Evolutionary conservation across 2,329 filamentous ascomycete species (phyloP).

Genomic region (Sarocladium strictum): DNA sequence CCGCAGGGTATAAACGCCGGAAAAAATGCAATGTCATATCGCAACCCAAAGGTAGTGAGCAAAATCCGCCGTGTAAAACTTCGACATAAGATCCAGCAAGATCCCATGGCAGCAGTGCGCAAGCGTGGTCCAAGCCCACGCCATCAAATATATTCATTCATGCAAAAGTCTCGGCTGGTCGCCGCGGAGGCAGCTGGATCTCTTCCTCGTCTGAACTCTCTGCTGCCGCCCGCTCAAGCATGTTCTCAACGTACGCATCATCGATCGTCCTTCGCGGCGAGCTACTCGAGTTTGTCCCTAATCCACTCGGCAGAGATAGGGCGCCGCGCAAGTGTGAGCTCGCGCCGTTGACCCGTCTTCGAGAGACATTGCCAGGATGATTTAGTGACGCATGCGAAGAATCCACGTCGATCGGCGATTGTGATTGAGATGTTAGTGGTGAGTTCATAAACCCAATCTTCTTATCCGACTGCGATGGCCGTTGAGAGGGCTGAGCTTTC

Average conservation of each 20-base stretch:
- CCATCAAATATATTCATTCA: neutral
- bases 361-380: neutral
- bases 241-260: conserved; percentile 53
- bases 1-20: conserved; percentile 4
- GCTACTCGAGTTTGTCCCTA: conserved; percentile 33
- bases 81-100: no score
- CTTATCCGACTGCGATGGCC: conserved; percentile 35
- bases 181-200: conserved; percentile 40
- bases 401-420: conserved; percentile 43
- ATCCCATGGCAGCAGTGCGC: no score
- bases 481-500: conserved; percentile 45
- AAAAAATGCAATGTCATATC: neutral
- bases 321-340: conserved; percentile 29
- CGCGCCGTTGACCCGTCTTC: conserved; percentile 21
- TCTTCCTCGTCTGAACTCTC: conserved; percentile 54
- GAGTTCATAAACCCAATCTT: conserved; percentile 44
- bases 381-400: conserved; percentile 21
- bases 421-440: conserved; percentile 27
- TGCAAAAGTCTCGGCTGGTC: conserved; percentile 6
- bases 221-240: conserved; percentile 48
- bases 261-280: conserved; percentile 14
- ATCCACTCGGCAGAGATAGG: conserved; percentile 44
- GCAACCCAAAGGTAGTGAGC: no score
- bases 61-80: no score
- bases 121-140: no score